Base-by-base conservation (phyloP, 202 grass and related monocot genomes). In the Carex sylvatica region DNA sequence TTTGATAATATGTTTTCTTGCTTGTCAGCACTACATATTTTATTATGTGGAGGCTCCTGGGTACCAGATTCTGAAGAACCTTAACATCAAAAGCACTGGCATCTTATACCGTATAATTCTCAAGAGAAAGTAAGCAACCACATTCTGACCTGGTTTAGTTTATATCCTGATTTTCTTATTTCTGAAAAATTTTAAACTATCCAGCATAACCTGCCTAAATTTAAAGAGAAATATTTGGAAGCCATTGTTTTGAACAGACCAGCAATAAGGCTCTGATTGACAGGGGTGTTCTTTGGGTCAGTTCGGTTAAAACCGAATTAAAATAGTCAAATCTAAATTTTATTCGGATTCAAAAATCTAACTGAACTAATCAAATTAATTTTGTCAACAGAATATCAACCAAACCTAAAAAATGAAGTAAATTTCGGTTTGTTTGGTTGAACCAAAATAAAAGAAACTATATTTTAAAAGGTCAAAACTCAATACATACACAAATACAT, bases 31-130 rank as follows among this genome's bases (percentile, higher is more conserved):
- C 84, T 98, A 98, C 83, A 95, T 98, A 78, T 98, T 98, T 84
- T 92, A 89, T 35, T 93, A 95, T 79, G 86, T 95, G 86, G 92
- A 95, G 16, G 91, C 92, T 47, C 92, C 96, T 86, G 96, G 89
- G 80, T 98, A 98, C 70, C 92, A 98, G 80, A 98, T 98, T 36
- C 13, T 98, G 92, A 98, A 98, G 89, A 98, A 98, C 63, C 54
- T 98, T 53, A 98, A 98, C 67, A 98, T 98, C 35, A 98, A 95
- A 58, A 98, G 95, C 86, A 98, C 95, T 9, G 95, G 92, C 24
- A 65, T 98, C 62, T 86, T 98, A 38, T 98, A 98, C 67, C 95
- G 83, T 4, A 90, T 95, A 65, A 93, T 95, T 85, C 83, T 98
- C 3, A 98, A 98, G 70, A 98, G 91, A 66, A 95, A 91, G 92